Conservation (phyloP, 2,329 filamentous ascomycete genomes). For the Talaromyces piceae region DNA sequence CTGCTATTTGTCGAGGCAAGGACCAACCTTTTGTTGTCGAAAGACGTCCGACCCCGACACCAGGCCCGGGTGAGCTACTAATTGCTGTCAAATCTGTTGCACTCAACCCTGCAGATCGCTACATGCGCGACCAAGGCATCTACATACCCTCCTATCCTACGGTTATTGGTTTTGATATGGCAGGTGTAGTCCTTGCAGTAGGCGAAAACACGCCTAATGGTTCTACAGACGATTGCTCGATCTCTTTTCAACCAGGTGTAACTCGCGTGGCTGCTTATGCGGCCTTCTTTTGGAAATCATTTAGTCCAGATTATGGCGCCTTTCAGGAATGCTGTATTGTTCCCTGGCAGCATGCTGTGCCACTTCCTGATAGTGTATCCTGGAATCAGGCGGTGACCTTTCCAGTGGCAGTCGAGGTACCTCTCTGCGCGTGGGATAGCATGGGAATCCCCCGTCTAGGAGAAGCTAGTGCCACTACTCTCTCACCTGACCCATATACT, state of each 20-base stretch:
- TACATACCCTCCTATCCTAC: slow-evolving; percentile 37
- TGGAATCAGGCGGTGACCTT: slow-evolving; percentile 37
- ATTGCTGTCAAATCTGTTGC: slow-evolving; percentile 43
- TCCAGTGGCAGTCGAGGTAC: slow-evolving; percentile 32
- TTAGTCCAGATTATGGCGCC: slow-evolving; percentile 40
- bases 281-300: slow-evolving; percentile 36
- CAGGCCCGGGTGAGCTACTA: slow-evolving; percentile 42
- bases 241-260: slow-evolving; percentile 24
- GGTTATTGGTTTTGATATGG: slow-evolving; percentile 32
- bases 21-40: slow-evolving; percentile 32
- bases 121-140: slow-evolving; percentile 39
- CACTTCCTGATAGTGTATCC: slow-evolving; percentile 28
- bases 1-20: slow-evolving; percentile 31
- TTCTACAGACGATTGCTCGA: slow-evolving; percentile 8
- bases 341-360: slow-evolving; percentile 34
- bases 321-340: slow-evolving; percentile 41
- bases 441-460: slow-evolving; percentile 26
- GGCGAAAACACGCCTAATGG: slow-evolving; percentile 32
- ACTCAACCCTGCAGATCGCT: slow-evolving; percentile 42
- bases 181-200: slow-evolving; percentile 37
- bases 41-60: slow-evolving; percentile 36
- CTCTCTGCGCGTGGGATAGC: slow-evolving; percentile 34
- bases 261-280: slow-evolving; percentile 36
- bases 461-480: slow-evolving; percentile 9
- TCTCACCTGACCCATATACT: slow-evolving; percentile 1